Evolutionary conservation across 108 stramenopile genomes (phyloP).

Genomic region (Pseudonitzschia delicatissima): DNA sequence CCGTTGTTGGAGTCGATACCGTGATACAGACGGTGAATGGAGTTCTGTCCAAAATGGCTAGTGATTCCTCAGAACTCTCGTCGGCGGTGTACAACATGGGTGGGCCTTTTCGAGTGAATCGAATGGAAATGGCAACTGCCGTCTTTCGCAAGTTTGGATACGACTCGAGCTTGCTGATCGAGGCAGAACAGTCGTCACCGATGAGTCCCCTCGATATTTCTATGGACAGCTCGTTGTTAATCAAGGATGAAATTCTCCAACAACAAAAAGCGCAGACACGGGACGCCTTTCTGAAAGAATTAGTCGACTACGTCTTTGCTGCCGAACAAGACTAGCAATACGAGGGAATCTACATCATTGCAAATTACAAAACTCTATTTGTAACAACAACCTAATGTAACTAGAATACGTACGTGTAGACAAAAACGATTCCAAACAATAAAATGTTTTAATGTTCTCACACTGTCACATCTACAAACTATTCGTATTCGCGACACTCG

Average conservation of each 20-base stretch:
- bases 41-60: neutral
- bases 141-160: conserved; percentile 53
- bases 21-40: conserved; percentile 39
- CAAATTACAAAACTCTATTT: no score
- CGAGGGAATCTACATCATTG: no score
- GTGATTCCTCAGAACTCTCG: neutral
- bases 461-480: no score
- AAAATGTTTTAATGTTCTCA: no score
- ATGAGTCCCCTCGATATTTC: conserved; percentile 61
- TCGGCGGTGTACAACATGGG: conserved; percentile 64
- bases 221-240: conserved; percentile 47
- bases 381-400: no score
- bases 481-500: no score
- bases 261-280: neutral
- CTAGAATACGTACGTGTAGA: no score
- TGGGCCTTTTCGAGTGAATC: conserved; percentile 56
- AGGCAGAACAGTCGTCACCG: conserved; percentile 31
- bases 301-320: conserved; percentile 4
- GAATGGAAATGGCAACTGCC: conserved; percentile 61
- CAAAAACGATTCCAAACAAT: no score
- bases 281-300: neutral
- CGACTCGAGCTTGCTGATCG: conserved; percentile 21
- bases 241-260: conserved; percentile 10
- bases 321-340: neutral
- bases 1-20: conserved; percentile 47